Evolutionary conservation across 2,329 filamentous ascomycete species (phyloP).

Genomic region (Nectriaceae sp.): DNA sequence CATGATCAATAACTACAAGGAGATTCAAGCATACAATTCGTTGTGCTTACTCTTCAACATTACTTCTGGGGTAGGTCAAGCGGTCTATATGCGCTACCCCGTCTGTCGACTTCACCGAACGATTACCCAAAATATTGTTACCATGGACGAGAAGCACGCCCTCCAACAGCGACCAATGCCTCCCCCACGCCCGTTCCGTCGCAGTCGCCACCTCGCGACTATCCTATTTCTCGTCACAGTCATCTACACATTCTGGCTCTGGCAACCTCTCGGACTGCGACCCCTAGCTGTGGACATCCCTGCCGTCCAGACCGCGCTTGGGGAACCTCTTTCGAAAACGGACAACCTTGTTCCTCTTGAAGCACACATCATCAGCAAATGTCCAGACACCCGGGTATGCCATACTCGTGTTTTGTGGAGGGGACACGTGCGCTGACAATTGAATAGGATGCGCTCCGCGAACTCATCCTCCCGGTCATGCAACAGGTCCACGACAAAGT

Average conservation of each 20-base stretch:
- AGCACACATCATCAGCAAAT: slow-evolving; percentile 97
- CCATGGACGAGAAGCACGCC: slow-evolving; percentile 35
- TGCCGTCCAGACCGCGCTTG: not conserved
- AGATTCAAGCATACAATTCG: too few species aligned
- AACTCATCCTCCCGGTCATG: slow-evolving; percentile 86
- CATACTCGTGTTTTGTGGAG: not conserved
- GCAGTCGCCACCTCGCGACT: slow-evolving; percentile 23
- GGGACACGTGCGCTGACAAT: slow-evolving; percentile 1
- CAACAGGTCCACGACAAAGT: slow-evolving; percentile 79
- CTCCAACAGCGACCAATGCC: slow-evolving; percentile 19
- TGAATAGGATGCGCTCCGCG: slow-evolving; percentile 70
- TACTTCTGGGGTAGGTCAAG: too few species aligned
- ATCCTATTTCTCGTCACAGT: slow-evolving; percentile 26
- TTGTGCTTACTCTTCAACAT: too few species aligned
- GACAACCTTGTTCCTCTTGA: slow-evolving; percentile 70
- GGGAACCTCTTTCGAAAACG: slow-evolving; percentile 9
- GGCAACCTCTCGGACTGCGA: slow-evolving; percentile 21
- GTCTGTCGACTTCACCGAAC: too few species aligned
- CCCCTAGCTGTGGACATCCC: slow-evolving; percentile 6
- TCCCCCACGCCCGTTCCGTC: slow-evolving; percentile 24
- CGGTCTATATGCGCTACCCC: too few species aligned
- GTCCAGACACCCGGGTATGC: slow-evolving; percentile 76
- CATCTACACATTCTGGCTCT: slow-evolving; percentile 29
- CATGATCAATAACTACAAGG: too few species aligned
- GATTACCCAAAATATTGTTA: too few species aligned